These are phyloP conservation scores for Simplicillium sp. DNA, from an alignment of 2,329 filamentous ascomycete genomes.

Conservation along the genomic window DNA sequence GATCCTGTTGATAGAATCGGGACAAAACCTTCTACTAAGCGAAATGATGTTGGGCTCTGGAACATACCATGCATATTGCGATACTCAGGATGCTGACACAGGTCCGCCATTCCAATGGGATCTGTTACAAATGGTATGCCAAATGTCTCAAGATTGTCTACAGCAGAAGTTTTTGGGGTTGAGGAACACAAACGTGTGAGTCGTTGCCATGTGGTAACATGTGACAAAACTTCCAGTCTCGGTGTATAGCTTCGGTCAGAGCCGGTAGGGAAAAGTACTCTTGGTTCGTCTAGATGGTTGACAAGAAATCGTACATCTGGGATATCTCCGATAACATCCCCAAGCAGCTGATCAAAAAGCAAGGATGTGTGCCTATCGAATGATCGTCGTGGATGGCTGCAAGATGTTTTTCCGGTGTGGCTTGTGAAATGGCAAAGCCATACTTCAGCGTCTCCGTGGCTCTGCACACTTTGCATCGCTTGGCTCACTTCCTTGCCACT, in stretches of 20 bases:
- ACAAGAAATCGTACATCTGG: constrained; percentile 31
- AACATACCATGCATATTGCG: constrained; percentile 32
- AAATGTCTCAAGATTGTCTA: constrained; percentile 11
- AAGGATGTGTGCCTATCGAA: constrained; percentile 22
- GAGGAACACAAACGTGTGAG: no score
- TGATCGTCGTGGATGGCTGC: constrained; percentile 19
- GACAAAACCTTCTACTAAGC: constrained; percentile 25
- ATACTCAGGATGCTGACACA: constrained; percentile 37
- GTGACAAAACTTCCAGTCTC: constrained; percentile 10
- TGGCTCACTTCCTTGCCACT: constrained; percentile 22
- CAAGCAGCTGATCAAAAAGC: constrained; percentile 19
- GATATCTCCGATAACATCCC: constrained; percentile 13
- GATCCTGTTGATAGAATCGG: constrained; percentile 37
- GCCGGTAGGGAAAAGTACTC: constrained; percentile 20
- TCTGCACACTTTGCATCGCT: constrained; percentile 16
- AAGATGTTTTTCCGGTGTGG: constrained; percentile 15
- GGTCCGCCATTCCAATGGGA: constrained; percentile 16
- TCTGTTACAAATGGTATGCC: constrained; percentile 27
- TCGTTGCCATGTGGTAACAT: constrained; percentile 7
- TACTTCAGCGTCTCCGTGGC: constrained; percentile 18
- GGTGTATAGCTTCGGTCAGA: not conserved
- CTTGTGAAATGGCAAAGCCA: constrained; percentile 26
- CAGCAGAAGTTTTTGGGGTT: not conserved
- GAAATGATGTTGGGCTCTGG: constrained; percentile 31
- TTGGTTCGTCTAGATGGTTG: constrained; percentile 39